phyloP scores from a whole-genome alignment of 306 rosid genomes.

The Amphicarpaea edgeworthii region DNA sequence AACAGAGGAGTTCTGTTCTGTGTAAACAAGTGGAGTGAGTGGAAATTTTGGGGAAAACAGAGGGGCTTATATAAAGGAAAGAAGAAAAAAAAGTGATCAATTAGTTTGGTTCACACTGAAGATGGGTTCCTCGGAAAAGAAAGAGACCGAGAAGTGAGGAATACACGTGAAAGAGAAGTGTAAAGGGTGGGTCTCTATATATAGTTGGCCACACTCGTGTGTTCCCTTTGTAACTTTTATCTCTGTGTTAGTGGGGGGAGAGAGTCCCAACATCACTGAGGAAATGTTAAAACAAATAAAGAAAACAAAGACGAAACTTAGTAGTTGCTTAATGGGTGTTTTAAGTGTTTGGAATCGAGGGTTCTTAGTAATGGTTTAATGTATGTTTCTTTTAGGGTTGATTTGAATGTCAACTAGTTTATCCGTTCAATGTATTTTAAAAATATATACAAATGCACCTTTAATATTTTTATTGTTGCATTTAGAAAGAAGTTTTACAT shows the following conservation, averaged over 20 bases:
- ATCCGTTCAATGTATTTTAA: no score
- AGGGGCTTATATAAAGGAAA: slow-evolving; percentile 18
- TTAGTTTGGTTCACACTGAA: not conserved
- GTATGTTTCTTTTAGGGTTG: no score
- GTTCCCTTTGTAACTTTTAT: not conserved
- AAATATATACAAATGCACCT: no score
- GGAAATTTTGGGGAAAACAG: slow-evolving; percentile 36
- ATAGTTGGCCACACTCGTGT: slow-evolving; percentile 49
- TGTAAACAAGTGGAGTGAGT: slow-evolving; percentile 5
- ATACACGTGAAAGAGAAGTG: slow-evolving; percentile 50
- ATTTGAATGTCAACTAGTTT: no score
- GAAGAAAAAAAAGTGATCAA: slow-evolving; percentile 30
- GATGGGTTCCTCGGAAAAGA: slow-evolving; percentile 28
- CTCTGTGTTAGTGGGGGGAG: not conserved
- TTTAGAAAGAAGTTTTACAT: no score
- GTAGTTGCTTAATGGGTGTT: no score
- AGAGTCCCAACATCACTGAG: not conserved
- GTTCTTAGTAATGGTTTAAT: no score
- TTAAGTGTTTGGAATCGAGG: no score
- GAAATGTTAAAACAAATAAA: not conserved
- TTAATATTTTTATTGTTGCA: no score
- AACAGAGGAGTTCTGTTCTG: slow-evolving; percentile 41
- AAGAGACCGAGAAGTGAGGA: slow-evolving; percentile 26
- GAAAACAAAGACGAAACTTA: no score
- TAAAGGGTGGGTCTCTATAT: slow-evolving; percentile 50